Base-by-base conservation (phyloP, 305 asterid genomes). In the Withania somnifera region DNA sequence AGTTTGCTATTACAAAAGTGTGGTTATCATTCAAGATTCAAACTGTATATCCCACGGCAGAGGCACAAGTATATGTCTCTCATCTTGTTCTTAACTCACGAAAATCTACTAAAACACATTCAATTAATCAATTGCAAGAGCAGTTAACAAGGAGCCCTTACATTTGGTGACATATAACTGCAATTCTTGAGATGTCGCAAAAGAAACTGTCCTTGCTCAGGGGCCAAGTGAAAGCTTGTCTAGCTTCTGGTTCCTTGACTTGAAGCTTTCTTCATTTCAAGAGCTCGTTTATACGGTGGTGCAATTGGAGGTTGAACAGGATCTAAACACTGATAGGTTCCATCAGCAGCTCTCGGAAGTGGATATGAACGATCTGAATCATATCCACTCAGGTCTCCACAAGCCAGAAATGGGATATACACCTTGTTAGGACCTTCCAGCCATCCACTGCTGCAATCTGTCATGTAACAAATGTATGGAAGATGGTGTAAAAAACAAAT, bases 361-460 rank as follows among this genome's bases (percentile, higher is more conserved):
- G 98, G 97, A 84, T 94, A 94, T 3, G 97, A 93, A 81, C 95
- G 92, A 69, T 96, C 98, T 0, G 99, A 96, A 81, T 94, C 99
- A 53, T 90, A 96, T 42, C 99, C 99, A 9, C 86, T 92, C 73
- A 94, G 93, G 88, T 94, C 98, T 19, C 99, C 98, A 52, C 98
- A 96, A 20, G 99, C 99, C 90, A 96, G 85, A 85, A 96, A 96
- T 15, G 98, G 98, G 38, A 96, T 96, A 82, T 96, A 96, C 53
- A 94, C 97, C 92, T 94, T 94, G 87, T 94, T 93, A 69, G 94
- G 93, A 77, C 98, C 99, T 92, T 96, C 99, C 71, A 96, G 89
- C 98, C 98, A 96, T 79, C 91, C 98, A 83, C 97, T 96, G 86
- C 98, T 94, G 91, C 98, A 94, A 88, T 96, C 99, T 96, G 98